Percentiles rank a stretch among this genome's conserved stretches.
These are phyloP conservation scores for Aspergillus sp. DNA, from an alignment of 2,329 filamentous ascomycete species.

Conservation along the genomic window DNA sequence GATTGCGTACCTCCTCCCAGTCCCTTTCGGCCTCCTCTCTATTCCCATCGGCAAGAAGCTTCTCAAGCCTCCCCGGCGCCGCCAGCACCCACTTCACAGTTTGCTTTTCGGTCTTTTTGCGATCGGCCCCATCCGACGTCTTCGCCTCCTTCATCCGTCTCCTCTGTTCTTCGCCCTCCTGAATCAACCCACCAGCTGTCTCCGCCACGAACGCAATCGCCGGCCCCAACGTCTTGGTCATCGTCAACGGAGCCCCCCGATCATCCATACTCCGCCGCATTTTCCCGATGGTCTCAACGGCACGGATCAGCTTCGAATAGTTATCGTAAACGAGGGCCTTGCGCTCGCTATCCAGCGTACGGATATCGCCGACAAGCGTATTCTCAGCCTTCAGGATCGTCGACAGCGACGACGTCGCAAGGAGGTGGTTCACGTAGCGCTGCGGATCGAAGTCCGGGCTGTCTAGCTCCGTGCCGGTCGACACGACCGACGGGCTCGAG, in stretches of 20 bases:
- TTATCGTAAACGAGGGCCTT: conserved; percentile 98
- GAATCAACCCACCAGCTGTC: conserved; percentile 41
- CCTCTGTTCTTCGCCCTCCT: conserved; percentile 39
- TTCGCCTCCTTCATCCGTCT: conserved; percentile 29
- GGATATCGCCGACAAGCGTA: conserved; percentile 65
- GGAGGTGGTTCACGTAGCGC: conserved; percentile 48
- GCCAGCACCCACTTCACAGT: conserved; percentile 48
- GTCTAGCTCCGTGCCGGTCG: conserved; percentile 65
- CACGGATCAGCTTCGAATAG: conserved; percentile 94
- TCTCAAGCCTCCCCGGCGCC: conserved; percentile 39
- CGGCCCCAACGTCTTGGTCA: conserved; percentile 45
- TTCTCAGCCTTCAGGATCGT: conserved; percentile 48
- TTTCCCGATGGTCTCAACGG: conserved; percentile 91
- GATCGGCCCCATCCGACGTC: conserved; percentile 12
- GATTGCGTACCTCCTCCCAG: conserved; percentile 40
- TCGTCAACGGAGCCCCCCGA: conserved; percentile 43
- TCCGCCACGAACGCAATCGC: conserved; percentile 46
- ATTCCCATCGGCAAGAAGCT: conserved; percentile 38
- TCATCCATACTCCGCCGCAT: conserved; percentile 51
- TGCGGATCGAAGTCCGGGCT: conserved; percentile 68
- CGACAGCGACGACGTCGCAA: conserved; percentile 41
- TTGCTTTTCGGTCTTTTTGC: conserved; percentile 35
- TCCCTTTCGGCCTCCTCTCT: conserved; percentile 42
- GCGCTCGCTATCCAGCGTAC: conserved; percentile 89
- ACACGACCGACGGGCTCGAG: conserved; percentile 28